Conservation (phyloP, 164 flowering plant genomes). For the Litsea cubeba region DNA sequence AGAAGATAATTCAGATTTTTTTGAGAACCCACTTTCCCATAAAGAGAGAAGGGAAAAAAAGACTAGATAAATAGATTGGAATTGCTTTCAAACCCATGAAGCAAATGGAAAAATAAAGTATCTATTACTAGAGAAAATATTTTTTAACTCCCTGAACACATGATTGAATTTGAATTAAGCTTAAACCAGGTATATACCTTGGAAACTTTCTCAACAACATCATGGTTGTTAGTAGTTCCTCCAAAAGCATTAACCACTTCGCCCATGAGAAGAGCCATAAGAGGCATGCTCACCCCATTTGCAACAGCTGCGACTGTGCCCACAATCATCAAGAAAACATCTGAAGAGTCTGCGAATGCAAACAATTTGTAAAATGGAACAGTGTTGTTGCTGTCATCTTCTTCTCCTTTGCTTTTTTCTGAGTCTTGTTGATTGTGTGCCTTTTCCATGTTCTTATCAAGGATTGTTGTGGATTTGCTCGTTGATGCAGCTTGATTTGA, state of each 20-base stretch:
- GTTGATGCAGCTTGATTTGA: too few species aligned
- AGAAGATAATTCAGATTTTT: neutral
- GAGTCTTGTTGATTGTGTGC: too few species aligned
- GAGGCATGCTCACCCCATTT: slow-evolving; percentile 36
- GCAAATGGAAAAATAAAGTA: neutral
- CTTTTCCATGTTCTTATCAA: too few species aligned
- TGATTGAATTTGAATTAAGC: neutral
- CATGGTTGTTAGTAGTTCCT: neutral
- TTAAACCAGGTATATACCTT: slow-evolving; percentile 25
- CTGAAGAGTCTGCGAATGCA: slow-evolving; percentile 19
- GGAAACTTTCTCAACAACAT: slow-evolving; percentile 26
- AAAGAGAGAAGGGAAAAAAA: neutral
- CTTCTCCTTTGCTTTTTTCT: too few species aligned
- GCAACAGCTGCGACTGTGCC: slow-evolving; percentile 39
- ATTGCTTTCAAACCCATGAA: neutral
- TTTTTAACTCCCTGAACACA: neutral
- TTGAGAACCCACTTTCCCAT: neutral
- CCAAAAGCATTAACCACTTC: slow-evolving; percentile 29
- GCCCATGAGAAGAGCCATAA: slow-evolving; percentile 42
- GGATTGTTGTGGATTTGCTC: too few species aligned
- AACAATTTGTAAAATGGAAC: slow-evolving; percentile 21
- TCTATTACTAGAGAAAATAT: neutral
- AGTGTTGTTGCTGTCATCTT: neutral
- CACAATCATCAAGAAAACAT: slow-evolving; percentile 15
- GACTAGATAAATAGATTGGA: neutral